Base-by-base conservation (phyloP, 176 grass and related monocot species). In the Canna indica region DNA sequence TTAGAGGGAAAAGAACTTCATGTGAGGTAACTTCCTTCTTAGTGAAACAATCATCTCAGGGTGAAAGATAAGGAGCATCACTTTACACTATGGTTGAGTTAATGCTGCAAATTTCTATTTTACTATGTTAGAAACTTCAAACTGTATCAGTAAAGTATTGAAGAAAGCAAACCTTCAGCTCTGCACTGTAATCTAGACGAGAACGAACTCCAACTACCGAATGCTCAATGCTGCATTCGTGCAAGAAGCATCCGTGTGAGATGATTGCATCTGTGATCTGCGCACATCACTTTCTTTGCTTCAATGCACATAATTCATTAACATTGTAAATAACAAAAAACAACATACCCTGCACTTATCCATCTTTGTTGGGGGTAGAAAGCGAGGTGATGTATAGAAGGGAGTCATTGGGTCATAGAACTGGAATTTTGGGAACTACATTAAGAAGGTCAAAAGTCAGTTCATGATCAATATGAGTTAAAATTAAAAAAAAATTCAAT, bases 221-320 rank as follows among this genome's bases (percentile, higher is more conserved):
- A 75, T 66, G 90, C 28, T 84, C 59, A 11, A 94, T 68, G 0
- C 45, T 75, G 58, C 86, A 94, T 72, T 94, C 81, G 14, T 66
- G 60, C 73, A 94, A 65, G 70, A 86, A 94, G 69, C 90, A 94
- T 26, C 90, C 90, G 56, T 89, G 83, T 26, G 86, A 95, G 32
- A 95, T 72, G 28, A 80, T 80, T 54, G 83, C 64, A 48, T 82
- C 76, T 62, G 59, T 71, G 60, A 89, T 73, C 90, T 95, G 78
- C 0, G 41, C 18, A 69, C 2, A 60, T 73, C 20, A 46, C 72
- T 53, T 58, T 22, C 20, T 61, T 64, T 46, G 1, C 31, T 74
- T 18, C 60, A 48, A 84, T 77, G 65, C 41, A 7, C 14, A 24
- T 44, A 20, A 50, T 33, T 3, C 30, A 33, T 27, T 75, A 32